A percentile compares a stretch with the other conserved stretches of the same genome.
Conservation (phyloP, 2,329 filamentous ascomycete species). For the Fusarium drepaniforme region DNA sequence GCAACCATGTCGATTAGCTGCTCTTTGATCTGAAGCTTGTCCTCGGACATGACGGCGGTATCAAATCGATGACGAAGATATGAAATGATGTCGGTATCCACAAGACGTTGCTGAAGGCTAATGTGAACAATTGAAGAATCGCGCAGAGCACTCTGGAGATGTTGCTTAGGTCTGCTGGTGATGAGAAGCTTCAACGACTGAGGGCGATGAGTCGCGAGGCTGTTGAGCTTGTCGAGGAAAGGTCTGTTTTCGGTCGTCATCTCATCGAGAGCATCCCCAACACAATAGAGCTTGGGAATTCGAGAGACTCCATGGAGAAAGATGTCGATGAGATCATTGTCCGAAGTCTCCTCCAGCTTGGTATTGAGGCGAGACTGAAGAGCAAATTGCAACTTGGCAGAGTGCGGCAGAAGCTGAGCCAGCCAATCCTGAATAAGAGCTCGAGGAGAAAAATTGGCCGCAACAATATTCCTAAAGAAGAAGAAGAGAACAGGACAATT, state of each 20-base stretch:
- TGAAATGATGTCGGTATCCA: constrained; percentile 32
- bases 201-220: constrained; percentile 33
- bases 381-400: constrained; percentile 34
- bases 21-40: constrained; percentile 11
- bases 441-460: constrained; percentile 36
- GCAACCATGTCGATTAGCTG: constrained; percentile 34
- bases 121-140: constrained; percentile 39
- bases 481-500: constrained; percentile 37
- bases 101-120: constrained; percentile 36
- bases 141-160: constrained; percentile 30
- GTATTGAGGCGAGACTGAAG: constrained; percentile 26
- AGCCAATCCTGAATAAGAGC: constrained; percentile 41
- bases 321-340: constrained; percentile 36
- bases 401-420: constrained; percentile 35
- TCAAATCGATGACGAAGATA: constrained; percentile 37
- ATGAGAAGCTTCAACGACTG: constrained; percentile 36
- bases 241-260: constrained; percentile 33
- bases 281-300: constrained; percentile 36
- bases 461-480: constrained; percentile 42
- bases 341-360: constrained; percentile 30
- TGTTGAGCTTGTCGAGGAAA: constrained; percentile 36
- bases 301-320: constrained; percentile 30
- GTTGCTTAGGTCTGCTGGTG: constrained; percentile 36
- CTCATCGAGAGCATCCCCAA: constrained; percentile 40
- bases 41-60: neutral